Base-by-base conservation (phyloP, 441 rosid genomes). In the Gossypium trilobum region DNA sequence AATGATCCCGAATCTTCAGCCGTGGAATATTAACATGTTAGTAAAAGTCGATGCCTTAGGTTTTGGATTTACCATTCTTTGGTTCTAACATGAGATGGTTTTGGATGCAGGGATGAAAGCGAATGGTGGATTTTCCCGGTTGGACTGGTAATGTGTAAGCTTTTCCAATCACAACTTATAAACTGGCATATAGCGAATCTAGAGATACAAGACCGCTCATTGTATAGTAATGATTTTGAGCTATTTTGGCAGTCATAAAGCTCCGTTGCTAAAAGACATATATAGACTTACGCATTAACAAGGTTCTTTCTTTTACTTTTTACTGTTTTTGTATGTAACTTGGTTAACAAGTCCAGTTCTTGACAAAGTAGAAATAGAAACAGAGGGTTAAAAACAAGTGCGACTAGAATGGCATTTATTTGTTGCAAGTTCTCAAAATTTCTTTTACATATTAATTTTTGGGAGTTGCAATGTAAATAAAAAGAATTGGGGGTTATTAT, bases 121-220 rank as follows among this genome's bases (percentile, higher is more conserved):
- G 99, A 93, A 81, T 96, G 99, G 97, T 96, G 99, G 99, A 86
- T 96, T 74, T 94, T 96, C 77, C 99, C 99, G 13, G 95, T 87
- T 9, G 97, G 92, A 59, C 83, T 96, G 75, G 96, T 96, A 54
- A 56, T 92, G 20, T 96, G 98, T 85, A 96, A 96, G 81, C 82
- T 87, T 64, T 79, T 93, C 65, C 99, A 96, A 71, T 88, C 99
- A 8, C 97, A 92, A 76, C 97, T 96, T 64, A 82, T 92, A 74
- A 94, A 96, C 71, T 87, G 98, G 88, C 99, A 96, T 75, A 85
- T 93, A 52, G 98, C 97, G 0, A 93, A 96, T 81, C 88, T 91
- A 81, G 99, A 96, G 87, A 96, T 96, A 73, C 98, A 96, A 85
- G 99, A 96, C 82, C 96, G 97, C 77, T 89, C 98, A 3, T 87